A percentile compares a stretch with the other conserved stretches of the same genome.
These are phyloP conservation scores for Haplographium delicatum DNA, from an alignment of 495 filamentous ascomycete genomes.

Conservation along the genomic window DNA sequence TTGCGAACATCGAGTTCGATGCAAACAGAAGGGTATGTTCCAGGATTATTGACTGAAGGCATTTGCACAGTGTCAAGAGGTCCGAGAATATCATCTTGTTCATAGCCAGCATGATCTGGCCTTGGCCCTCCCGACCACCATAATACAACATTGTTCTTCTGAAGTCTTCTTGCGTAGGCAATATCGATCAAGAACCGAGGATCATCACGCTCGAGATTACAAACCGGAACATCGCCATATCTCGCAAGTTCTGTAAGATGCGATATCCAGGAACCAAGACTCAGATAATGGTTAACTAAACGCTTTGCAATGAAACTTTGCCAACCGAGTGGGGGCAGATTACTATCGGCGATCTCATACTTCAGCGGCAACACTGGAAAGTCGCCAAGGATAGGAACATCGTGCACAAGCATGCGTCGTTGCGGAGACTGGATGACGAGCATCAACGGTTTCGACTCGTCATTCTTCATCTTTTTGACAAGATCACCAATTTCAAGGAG, in stretches of 20 bases:
- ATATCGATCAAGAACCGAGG: slow-evolving; percentile 93
- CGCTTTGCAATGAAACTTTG: slow-evolving; percentile 83
- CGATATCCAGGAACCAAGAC: slow-evolving; percentile 83
- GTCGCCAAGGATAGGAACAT: slow-evolving; percentile 77
- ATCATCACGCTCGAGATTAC: slow-evolving; percentile 92
- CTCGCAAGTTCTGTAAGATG: slow-evolving; percentile 81
- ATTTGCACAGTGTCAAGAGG: slow-evolving; percentile 87
- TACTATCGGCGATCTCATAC: slow-evolving; percentile 77
- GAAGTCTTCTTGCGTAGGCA: slow-evolving; percentile 85
- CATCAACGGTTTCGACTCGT: slow-evolving; percentile 73
- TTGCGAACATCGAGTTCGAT: slow-evolving; percentile 94
- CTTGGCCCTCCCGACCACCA: slow-evolving; percentile 89
- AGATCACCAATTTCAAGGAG: slow-evolving; percentile 79
- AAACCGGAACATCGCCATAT: slow-evolving; percentile 91
- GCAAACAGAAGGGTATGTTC: slow-evolving; percentile 92
- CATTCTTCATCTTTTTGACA: slow-evolving; percentile 80
- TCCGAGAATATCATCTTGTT: slow-evolving; percentile 83
- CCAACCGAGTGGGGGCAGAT: slow-evolving; percentile 89
- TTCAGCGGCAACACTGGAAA: slow-evolving; percentile 78
- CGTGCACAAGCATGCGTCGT: slow-evolving; percentile 70
- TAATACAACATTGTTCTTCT: slow-evolving; percentile 89
- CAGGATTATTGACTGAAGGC: slow-evolving; percentile 87
- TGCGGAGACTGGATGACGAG: slow-evolving; percentile 90
- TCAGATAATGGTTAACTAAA: slow-evolving; percentile 82
- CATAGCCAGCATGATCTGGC: slow-evolving; percentile 94